Evolutionary conservation across 495 filamentous ascomycete species (phyloP), one percentile per base, ranked within the genome.

Genomic region (Penicillium canariense): DNA sequence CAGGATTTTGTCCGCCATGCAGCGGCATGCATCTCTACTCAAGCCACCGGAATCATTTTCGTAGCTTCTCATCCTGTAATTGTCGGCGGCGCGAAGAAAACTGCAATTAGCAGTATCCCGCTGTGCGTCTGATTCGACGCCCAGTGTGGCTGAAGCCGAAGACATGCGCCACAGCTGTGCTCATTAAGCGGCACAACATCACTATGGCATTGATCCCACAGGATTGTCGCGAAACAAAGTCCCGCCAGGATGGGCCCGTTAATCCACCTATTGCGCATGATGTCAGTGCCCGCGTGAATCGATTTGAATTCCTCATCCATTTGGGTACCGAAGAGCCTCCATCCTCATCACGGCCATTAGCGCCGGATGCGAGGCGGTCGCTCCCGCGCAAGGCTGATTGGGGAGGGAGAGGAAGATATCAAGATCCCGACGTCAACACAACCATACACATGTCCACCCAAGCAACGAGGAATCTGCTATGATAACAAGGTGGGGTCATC

Each of bases 91-190:
- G 36, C 23, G 9, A 31, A 36, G 51, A 25, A 38, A 17, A n/a
- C 12, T 12, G 14, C 20, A 12, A 5, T 9, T 22, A 42, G 32
- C 47, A 39, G 47, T 53, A 36, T 2, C 15, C 28, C 17, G 26
- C 31, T 42, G 39, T 40, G 26, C 2, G 8, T 56, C 22, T 61
- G 35, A 61, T 61, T 61, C 43, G 60, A 18, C n/a, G 2, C 18
- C 5, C 28, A 28, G 22, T 53, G 60, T 62, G 60, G 55, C 60
- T 62, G 60, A 55, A 55, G 48, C 35, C 48, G 5, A 26, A 35
- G 47, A 44, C 10, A 20, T 28, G 45, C 55, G 48, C 55, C 55
- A 53, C 50, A 48, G 32, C 36, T 46, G 30, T 38, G 31, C 43
- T 35, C 28, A 2, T n/a, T n/a, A n/a, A n/a, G n/a, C n/a, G n/a